Evolutionary conservation across 78 protist genomes (phyloP).

Genomic region (Chrysochromulina tobinii): DNA sequence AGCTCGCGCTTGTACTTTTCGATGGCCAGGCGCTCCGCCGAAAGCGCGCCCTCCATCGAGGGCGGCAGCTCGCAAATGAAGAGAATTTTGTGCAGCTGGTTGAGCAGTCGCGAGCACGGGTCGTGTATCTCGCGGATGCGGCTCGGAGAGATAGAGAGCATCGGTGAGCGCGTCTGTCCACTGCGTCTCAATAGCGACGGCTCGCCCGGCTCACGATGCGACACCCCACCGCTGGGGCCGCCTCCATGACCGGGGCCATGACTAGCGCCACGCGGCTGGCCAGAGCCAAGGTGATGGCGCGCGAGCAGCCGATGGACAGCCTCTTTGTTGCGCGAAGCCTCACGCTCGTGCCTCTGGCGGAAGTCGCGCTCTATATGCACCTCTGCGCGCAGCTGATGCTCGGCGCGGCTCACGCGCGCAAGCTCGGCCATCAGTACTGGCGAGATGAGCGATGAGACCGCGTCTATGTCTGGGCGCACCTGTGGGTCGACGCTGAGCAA

Average conservation of each 20-base stretch:
- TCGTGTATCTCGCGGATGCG: constrained; percentile 5
- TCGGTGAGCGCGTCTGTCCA: background rate
- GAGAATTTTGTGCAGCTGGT: constrained; percentile 22
- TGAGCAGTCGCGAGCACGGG: background rate
- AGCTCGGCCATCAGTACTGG: background rate
- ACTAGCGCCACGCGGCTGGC: no score
- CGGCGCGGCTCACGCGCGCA: background rate
- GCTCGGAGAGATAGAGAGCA: constrained; percentile 6
- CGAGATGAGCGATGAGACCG: background rate
- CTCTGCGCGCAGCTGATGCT: background rate
- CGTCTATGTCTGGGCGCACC: background rate
- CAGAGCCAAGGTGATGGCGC: background rate
- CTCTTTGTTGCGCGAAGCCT: background rate
- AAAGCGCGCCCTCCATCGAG: background rate
- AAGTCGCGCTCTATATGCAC: background rate
- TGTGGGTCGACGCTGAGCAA: background rate
- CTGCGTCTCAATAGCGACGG: no score
- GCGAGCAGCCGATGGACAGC: constrained; percentile 7
- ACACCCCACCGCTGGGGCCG: no score
- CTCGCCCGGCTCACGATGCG: no score
- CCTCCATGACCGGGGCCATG: no score
- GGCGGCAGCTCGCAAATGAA: constrained; percentile 26
- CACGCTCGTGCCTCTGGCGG: background rate
- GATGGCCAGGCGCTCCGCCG: background rate
- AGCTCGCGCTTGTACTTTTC: constrained; percentile 5